phyloP scores from a whole-genome alignment of 106 monocot genomes.

The Dendrobium chrysotoxum region DNA sequence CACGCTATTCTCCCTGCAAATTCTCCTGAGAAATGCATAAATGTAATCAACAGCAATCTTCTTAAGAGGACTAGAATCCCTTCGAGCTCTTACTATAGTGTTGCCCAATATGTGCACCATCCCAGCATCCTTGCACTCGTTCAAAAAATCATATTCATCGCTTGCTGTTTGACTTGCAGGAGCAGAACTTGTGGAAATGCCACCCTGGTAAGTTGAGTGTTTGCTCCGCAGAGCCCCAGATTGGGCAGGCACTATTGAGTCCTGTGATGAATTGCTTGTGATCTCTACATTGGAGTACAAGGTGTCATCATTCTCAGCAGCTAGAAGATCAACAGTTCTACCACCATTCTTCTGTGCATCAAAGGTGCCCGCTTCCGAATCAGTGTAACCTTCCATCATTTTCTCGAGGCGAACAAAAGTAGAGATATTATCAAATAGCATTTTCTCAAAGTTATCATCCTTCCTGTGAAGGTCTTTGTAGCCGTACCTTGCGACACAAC shows the following conservation, averaged over 20 bases:
- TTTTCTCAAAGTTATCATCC: conserved; percentile 86
- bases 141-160: conserved; percentile 76
- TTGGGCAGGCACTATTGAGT: conserved; percentile 41
- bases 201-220: not conserved
- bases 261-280: conserved; percentile 21
- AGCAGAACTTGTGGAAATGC: not conserved
- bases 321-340: conserved; percentile 3
- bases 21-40: conserved; percentile 75
- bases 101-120: conserved; percentile 92
- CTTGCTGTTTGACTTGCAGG: conserved; percentile 20
- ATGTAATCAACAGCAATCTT: conserved; percentile 65
- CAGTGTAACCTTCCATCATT: conserved; percentile 85
- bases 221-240: not conserved
- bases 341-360: conserved; percentile 1
- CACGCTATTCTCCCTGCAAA: conserved; percentile 89
- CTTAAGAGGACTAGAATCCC: conserved; percentile 51
- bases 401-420: conserved; percentile 58
- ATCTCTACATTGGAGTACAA: not conserved
- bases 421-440: conserved; percentile 52
- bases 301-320: not conserved
- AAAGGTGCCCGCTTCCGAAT: conserved; percentile 47
- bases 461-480: conserved; percentile 79
- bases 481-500: conserved; percentile 86
- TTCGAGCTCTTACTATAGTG: conserved; percentile 58
- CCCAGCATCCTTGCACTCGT: conserved; percentile 61